These are phyloP conservation scores for Raphanus raphanistrum DNA, from an alignment of 345 rosid genomes.

Conservation along the genomic window DNA sequence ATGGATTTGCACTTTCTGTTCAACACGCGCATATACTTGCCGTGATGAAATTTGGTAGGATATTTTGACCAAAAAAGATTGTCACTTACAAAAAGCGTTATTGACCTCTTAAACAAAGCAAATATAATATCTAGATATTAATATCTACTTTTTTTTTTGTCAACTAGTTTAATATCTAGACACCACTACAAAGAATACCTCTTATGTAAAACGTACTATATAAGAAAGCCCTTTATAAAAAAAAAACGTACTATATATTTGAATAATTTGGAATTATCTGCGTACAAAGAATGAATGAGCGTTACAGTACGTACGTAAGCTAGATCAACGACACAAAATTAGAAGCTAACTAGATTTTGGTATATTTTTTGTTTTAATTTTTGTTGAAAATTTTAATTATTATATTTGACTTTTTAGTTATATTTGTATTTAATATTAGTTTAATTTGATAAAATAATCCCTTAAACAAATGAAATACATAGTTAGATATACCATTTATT, in stretches of 20 bases:
- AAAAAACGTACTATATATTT: no score
- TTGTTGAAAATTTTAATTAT: no score
- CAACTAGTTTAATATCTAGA: not conserved
- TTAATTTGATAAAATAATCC: no score
- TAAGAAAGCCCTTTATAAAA: no score
- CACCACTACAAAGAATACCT: not conserved
- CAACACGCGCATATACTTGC: conserved; percentile 4
- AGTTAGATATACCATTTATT: no score
- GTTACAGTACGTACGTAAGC: not conserved
- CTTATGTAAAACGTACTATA: not conserved
- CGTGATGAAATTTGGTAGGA: conserved; percentile 20
- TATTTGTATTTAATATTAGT: no score
- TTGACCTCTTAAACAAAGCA: not conserved
- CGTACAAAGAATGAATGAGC: not conserved
- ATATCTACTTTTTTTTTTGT: not conserved
- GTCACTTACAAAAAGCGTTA: not conserved
- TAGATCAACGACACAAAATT: not conserved
- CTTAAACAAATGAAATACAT: no score
- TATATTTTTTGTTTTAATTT: no score
- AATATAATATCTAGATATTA: not conserved
- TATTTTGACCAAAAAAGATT: conserved; percentile 27
- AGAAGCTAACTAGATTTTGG: not conserved
- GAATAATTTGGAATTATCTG: not conserved
- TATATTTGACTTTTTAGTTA: no score
- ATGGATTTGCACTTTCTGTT: conserved; percentile 23